Percentiles rank a stretch among this genome's conserved stretches.
phyloP scores from a whole-genome alignment of 768 basidiomycete species.

The Plicaturopsis crispa region DNA sequence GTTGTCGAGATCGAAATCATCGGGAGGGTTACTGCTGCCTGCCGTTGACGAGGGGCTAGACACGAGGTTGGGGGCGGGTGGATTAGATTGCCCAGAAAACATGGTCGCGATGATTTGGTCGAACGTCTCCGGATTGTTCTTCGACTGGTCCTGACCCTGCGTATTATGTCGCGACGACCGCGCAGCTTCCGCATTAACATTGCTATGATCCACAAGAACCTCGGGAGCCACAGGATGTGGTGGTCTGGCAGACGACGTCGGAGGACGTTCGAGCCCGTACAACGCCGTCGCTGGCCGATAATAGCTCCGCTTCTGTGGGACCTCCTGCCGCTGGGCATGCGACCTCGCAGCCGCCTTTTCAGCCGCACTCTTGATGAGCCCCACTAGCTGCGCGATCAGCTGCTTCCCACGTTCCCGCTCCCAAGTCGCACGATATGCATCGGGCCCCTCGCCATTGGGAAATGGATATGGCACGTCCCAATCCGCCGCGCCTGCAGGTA shows the following conservation, averaged over 20 bases:
- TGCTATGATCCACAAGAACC: background rate
- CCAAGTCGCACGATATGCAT: slow-evolving; percentile 59
- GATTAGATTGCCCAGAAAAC: too few relatives aligned
- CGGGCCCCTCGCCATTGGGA: slow-evolving; percentile 59
- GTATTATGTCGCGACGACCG: slow-evolving; percentile 2
- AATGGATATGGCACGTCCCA: slow-evolving; percentile 86
- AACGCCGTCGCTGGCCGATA: slow-evolving; percentile 25
- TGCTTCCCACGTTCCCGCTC: slow-evolving; percentile 54
- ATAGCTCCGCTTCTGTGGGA: slow-evolving; percentile 19
- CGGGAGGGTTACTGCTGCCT: too few relatives aligned
- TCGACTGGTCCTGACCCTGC: too few relatives aligned
- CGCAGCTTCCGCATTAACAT: slow-evolving; percentile 5
- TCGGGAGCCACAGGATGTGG: slow-evolving; percentile 15
- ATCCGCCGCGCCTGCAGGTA: slow-evolving; percentile 74
- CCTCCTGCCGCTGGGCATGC: slow-evolving; percentile 19
- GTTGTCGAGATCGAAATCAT: too few relatives aligned
- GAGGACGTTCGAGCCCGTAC: slow-evolving; percentile 18
- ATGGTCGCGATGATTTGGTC: too few relatives aligned
- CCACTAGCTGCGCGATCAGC: slow-evolving; percentile 52
- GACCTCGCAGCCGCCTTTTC: slow-evolving; percentile 54
- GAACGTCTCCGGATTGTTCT: too few relatives aligned
- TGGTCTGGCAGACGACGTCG: slow-evolving; percentile 7
- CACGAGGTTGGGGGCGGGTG: background rate
- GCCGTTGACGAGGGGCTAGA: too few relatives aligned
- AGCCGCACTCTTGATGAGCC: slow-evolving; percentile 52